Evolutionary conservation across 768 basidiomycete species (phyloP), one percentile per base, ranked within the genome.

Genomic region (Amyloporia xantha): DNA sequence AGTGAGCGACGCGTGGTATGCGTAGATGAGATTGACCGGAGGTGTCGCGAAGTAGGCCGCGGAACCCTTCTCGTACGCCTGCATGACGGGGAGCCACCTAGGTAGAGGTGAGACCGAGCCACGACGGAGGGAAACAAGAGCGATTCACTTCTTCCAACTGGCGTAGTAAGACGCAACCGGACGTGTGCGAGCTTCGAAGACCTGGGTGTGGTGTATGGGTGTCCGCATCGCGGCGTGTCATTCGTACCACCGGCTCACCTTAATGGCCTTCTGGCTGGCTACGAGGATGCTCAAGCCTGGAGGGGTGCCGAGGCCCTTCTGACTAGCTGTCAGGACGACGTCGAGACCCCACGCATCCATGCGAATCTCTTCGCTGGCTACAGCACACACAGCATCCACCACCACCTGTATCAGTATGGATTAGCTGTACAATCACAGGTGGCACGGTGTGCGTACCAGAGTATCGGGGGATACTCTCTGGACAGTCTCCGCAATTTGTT

Each of bases 301-400:
- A 2, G 96, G 96, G 0, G 85, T 81, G 25, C 93, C 86, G 19
- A 99, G 81, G 35, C 95, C 96, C 63, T 96, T 96, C 66, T 95
- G 92, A 49, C 81, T 84, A 9, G 90, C 92, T 13, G 84, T 79
- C 36, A 94, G 57, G 21, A 98, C 85, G 30, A 93, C 81, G 57
- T 99, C 96, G 46, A 98, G 73, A 21, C 77, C 82, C 96, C 96
- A 98, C 2, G 78, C 84, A 58, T 98, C 96, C 74, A 96, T 87
- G 39, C 75, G 80, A 59, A 99, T 93, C 64, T 97, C 92, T 65
- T 98, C 96, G 57, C 86, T 90, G 4, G 90, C 96, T 13, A 97
- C 92, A 1, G 92, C 86, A 68, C 96, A 99, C 23, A 99, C 96
- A n/a, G 81, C 91, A 61, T 99, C 96, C 50, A 92, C 73, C 6